phyloP scores from a whole-genome alignment of 371 early-diverging fungal species.

The Capniomyces stellatus region DNA sequence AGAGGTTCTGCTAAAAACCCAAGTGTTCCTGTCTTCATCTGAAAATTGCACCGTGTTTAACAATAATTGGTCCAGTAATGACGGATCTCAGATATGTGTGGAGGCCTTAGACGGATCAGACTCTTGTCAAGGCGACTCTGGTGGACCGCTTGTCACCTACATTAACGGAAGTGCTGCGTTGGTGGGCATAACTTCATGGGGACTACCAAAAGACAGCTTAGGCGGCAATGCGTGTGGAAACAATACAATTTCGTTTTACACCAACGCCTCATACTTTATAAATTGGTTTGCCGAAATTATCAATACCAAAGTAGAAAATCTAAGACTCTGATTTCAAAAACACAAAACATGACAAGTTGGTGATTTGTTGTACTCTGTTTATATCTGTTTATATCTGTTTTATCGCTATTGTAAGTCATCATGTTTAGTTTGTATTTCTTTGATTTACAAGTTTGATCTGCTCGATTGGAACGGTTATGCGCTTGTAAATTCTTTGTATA shows the following conservation, averaged over 20 bases:
- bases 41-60: conserved; percentile 7
- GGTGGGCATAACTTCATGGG: background rate
- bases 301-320: background rate
- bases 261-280: background rate
- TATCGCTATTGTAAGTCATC: too few species aligned
- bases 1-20: conserved; percentile 10
- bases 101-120: conserved; percentile 10
- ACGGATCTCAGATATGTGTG: conserved; percentile 11
- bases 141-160: conserved; percentile 12
- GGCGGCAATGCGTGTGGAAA: background rate
- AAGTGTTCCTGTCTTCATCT: conserved; percentile 6
- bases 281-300: conserved; percentile 1
- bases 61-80: background rate
- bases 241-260: background rate
- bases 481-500: too few species aligned
- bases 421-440: too few species aligned
- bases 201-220: background rate
- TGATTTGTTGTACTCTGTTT: too few species aligned
- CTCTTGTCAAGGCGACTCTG: conserved; percentile 25
- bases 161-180: background rate
- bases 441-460: too few species aligned
- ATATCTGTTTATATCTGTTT: too few species aligned
- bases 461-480: too few species aligned
- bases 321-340: too few species aligned
- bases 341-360: too few species aligned